phyloP scores from a whole-genome alignment of 1,284 basidiomycete species.

The Boletus semigastroideus region DNA sequence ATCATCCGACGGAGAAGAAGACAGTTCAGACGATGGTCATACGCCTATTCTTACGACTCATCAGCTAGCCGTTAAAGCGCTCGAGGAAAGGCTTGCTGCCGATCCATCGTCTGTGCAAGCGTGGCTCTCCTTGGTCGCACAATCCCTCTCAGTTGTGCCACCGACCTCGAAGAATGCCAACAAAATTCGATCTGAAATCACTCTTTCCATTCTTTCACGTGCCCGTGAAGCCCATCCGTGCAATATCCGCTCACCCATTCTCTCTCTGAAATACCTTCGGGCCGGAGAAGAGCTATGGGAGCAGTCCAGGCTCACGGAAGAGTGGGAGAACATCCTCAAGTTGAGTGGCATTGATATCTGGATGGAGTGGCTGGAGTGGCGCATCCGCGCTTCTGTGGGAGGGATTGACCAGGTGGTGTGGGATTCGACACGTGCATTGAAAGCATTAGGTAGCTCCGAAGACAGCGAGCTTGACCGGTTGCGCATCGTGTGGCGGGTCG shows the following conservation, averaged over 20 bases:
- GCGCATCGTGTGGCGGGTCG: conserved; percentile 69
- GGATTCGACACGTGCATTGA: conserved; percentile 46
- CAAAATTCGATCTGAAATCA: conserved; percentile 66
- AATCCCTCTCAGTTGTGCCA: conserved; percentile 59
- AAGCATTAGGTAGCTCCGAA: conserved; percentile 37
- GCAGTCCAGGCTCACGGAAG: conserved; percentile 48
- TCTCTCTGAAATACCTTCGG: conserved; percentile 65
- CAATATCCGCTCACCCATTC: conserved; percentile 47
- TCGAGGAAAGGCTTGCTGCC: conserved; percentile 54
- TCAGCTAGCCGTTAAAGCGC: conserved; percentile 53
- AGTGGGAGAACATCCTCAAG: conserved; percentile 73
- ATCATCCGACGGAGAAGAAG: conserved; percentile 37
- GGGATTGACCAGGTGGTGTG: conserved; percentile 53
- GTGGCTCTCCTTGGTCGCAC: conserved; percentile 69
- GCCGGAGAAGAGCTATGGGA: conserved; percentile 74
- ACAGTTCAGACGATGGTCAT: conserved; percentile 36
- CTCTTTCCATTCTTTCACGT: conserved; percentile 63
- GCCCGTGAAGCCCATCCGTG: conserved; percentile 57
- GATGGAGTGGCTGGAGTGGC: conserved; percentile 79
- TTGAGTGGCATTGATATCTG: conserved; percentile 53
- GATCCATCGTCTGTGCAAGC: conserved; percentile 52
- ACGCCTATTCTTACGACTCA: conserved; percentile 46
- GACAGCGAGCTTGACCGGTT: conserved; percentile 56
- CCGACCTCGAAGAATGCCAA: conserved; percentile 61
- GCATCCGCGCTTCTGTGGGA: conserved; percentile 45